phyloP scores from a whole-genome alignment of 495 filamentous ascomycete species.

The Xylaria telfairii region DNA sequence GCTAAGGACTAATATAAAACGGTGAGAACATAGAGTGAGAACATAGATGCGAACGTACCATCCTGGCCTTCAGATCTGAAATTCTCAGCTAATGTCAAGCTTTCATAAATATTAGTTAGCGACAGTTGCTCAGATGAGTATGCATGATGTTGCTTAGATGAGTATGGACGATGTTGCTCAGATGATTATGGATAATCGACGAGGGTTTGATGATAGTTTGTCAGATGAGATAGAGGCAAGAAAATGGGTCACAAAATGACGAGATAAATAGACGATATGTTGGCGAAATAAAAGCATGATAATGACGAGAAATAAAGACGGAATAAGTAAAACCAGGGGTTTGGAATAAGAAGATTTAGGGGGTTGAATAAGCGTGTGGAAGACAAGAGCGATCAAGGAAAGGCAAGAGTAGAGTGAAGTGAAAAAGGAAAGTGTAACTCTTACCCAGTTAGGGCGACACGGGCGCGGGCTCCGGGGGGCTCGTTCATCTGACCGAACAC shows the following conservation, averaged over 20 bases:
- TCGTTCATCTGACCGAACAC: slow-evolving; percentile 99
- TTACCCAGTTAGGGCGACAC: slow-evolving; percentile 90
- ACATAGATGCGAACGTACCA: slow-evolving; percentile 51
- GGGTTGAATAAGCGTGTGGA: too few relatives aligned
- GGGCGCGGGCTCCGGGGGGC: slow-evolving; percentile 98
- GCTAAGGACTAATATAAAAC: too few relatives aligned
- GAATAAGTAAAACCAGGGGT: background rate
- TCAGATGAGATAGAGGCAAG: too few relatives aligned
- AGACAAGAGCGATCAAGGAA: background rate
- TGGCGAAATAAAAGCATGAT: background rate
- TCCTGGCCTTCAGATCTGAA: slow-evolving; percentile 99
- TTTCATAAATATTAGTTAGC: too few relatives aligned
- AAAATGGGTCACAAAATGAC: too few relatives aligned
- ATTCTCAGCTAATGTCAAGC: slow-evolving; percentile 88
- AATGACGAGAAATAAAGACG: background rate
- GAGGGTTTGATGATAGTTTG: too few relatives aligned
- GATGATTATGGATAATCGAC: too few relatives aligned
- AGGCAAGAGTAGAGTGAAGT: background rate
- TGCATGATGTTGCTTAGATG: too few relatives aligned
- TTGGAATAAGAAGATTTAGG: too few relatives aligned
- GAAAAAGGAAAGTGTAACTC: slow-evolving; percentile 43
- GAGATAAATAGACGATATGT: too few relatives aligned
- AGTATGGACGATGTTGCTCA: too few relatives aligned
- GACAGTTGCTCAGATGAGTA: too few relatives aligned
- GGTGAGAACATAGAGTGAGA: background rate